These are phyloP conservation scores for Alternaria angustiovoidea DNA, from an alignment of 2,329 filamentous ascomycete genomes.

Conservation along the genomic window DNA sequence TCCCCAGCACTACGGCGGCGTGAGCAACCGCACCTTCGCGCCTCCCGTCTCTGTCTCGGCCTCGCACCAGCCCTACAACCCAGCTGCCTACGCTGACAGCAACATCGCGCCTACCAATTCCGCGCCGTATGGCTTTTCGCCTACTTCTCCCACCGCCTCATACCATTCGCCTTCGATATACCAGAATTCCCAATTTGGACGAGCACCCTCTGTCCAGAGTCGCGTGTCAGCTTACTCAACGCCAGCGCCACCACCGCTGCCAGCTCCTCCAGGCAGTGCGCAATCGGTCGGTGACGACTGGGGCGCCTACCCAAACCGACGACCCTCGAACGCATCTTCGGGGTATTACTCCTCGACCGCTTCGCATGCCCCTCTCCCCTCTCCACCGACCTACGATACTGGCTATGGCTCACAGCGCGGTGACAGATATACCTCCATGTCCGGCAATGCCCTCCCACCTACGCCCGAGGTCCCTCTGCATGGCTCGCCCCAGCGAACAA, in stretches of 20 bases:
- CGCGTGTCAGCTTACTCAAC: constrained; percentile 45
- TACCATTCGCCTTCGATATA: constrained; percentile 43
- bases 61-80: constrained; percentile 54
- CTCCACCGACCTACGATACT: constrained; percentile 42
- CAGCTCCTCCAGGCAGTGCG: constrained; percentile 45
- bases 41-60: constrained; percentile 28
- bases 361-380: constrained; percentile 47
- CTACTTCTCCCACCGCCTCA: constrained; percentile 41
- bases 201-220: constrained; percentile 42
- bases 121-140: constrained; percentile 49
- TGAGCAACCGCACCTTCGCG: constrained; percentile 48
- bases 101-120: constrained; percentile 41
- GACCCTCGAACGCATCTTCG: constrained; percentile 39
- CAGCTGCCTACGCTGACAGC: constrained; percentile 54
- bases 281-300: constrained; percentile 46
- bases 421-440: constrained; percentile 43
- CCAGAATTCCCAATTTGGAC: constrained; percentile 45
- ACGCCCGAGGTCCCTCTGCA: constrained; percentile 63
- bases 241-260: constrained; percentile 48
- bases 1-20: constrained; percentile 67
- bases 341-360: constrained; percentile 41
- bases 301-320: constrained; percentile 42
- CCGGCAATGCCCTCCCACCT: constrained; percentile 52
- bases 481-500: constrained; percentile 58
- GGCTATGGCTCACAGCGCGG: constrained; percentile 39